Evolutionary conservation across 768 basidiomycete species (phyloP), one percentile per base, ranked within the genome.

Genomic region (Hemileccinum rubropunctum): DNA sequence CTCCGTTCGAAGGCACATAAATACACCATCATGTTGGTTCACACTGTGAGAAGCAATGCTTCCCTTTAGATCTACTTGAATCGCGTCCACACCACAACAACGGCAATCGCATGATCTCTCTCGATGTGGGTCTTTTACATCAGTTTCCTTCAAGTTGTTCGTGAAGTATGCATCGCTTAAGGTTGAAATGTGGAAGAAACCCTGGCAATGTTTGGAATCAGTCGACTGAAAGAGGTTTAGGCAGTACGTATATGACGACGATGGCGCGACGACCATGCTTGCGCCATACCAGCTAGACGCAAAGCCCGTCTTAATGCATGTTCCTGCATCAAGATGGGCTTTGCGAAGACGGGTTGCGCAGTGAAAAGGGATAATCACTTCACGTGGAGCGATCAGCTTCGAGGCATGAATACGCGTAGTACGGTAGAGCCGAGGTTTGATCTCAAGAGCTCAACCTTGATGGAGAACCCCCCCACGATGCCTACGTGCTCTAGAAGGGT

Each of bases 301-400:
- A 57, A 32, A 50, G 30, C 41, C 12, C 45, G 14, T 20, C 61
- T 45, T 48, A 33, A 36, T 12, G 23, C 46, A 42, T 13, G 9
- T 21, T 17, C 39, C 33, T 57, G 54, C 51, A 45, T 45, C 54
- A 57, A 57, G 58, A 48, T 53, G 61, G 50, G 52, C 46, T 54
- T 61, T 58, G 55, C 47, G 47, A 53, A 41, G 47, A 42, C 41
- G 15, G 34, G 42, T 35, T 10, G 0, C 21, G 13, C 21, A 34
- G 14, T 32, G 35, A 39, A 14, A 30, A 30, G 13, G 33, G 28
- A 43, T 11, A 23, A 37, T 23, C 15, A 18, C n/a, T 32, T 21
- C 17, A 35, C n/a, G 8, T 9, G 26, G n/a, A 42, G 23, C 13
- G 28, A 38, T n/a, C 1, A 38, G 14, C 34, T 18, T 23, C 11